Evolutionary conservation across 306 rosid genomes (phyloP), one percentile per base, ranked within the genome.

Genomic region (Rubus parviflorus): DNA sequence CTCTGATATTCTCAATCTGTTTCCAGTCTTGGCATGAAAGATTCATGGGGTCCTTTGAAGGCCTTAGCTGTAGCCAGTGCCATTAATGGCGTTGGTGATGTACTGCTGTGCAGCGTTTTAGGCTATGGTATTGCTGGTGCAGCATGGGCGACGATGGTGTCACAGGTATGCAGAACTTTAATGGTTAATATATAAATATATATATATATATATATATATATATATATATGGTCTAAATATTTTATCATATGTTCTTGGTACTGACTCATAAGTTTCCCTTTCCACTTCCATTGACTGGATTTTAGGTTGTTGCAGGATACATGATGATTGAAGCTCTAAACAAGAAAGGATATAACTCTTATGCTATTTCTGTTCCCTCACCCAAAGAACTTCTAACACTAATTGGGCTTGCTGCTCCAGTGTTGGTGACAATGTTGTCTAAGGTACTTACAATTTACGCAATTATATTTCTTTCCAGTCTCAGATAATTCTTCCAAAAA

Each of bases 21-120:
- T 70, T 60, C 77, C 70, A 90, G 96, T 82, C 97, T 92, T 85
- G 96, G 94, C 79, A 87, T 90, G 97, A 92, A 92, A 89, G 97
- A 90, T 90, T 92, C 97, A 2, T 83, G 90, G 96, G 97, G 94
- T 79, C 97, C 96, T 63, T 75, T 89, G 77, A 92, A 87, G 90
- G 91, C 96, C 72, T 86, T 90, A 87, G 90, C 85, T 23, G 86
- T 75, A 71, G 90, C 97, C 30, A 90, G 88, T 73, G 67, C 73
- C 71, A 83, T 89, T 53, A 89, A 89, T 82, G 96, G 89, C 47
- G 8, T 82, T 68, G 97, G 97, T 82, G 88, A 90, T 79, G 63
- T 87, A 80, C 57, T 89, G 68, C 76, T 90, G 1, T 92, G 96
- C 88, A 90, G 69, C 40, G 73, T 66, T 80, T 73, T 92, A 22